These are phyloP conservation scores for Catunica adiposa DNA, from an alignment of 2,329 filamentous ascomycete genomes.

Conservation along the genomic window DNA sequence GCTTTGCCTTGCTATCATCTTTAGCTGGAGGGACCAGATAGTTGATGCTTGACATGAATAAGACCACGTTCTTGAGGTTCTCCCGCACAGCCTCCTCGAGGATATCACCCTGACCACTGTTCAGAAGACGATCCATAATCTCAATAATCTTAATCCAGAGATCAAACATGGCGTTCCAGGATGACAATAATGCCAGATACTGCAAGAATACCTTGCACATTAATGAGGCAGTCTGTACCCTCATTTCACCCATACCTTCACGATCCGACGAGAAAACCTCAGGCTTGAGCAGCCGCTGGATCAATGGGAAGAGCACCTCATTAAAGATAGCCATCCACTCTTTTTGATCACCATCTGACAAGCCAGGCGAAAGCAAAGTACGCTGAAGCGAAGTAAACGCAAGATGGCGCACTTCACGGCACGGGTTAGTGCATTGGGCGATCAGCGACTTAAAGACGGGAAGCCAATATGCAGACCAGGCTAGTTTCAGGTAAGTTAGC, in stretches of 20 bases:
- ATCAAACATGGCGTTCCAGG: constrained; percentile 78
- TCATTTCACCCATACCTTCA: constrained; percentile 85
- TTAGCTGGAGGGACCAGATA: constrained; percentile 57
- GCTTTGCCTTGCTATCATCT: constrained; percentile 36
- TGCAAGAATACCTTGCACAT: constrained; percentile 92
- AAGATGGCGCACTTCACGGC: constrained; percentile 77
- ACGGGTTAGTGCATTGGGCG: constrained; percentile 84
- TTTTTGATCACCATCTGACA: constrained; percentile 67
- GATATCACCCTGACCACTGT: constrained; percentile 81
- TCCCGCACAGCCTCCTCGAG: constrained; percentile 89
- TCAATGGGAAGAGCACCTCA: constrained; percentile 84
- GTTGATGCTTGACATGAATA: constrained; percentile 86
- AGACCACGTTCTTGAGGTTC: constrained; percentile 84
- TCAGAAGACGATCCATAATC: constrained; percentile 91
- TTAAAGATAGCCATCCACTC: constrained; percentile 94
- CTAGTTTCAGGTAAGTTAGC: constrained; percentile 26
- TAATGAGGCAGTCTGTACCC: constrained; percentile 77
- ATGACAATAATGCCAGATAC: constrained; percentile 69
- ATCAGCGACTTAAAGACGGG: constrained; percentile 83
- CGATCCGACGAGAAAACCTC: constrained; percentile 88
- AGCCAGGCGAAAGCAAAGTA: constrained; percentile 65
- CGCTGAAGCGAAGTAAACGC: constrained; percentile 76
- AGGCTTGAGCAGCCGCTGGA: constrained; percentile 73
- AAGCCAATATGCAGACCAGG: constrained; percentile 96
- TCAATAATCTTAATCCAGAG: constrained; percentile 86